A percentile compares a stretch with the other conserved stretches of the same genome.
Evolutionary conservation across 140 eudicot genomes (phyloP).

Genomic region (Ambrosia hybrid): DNA sequence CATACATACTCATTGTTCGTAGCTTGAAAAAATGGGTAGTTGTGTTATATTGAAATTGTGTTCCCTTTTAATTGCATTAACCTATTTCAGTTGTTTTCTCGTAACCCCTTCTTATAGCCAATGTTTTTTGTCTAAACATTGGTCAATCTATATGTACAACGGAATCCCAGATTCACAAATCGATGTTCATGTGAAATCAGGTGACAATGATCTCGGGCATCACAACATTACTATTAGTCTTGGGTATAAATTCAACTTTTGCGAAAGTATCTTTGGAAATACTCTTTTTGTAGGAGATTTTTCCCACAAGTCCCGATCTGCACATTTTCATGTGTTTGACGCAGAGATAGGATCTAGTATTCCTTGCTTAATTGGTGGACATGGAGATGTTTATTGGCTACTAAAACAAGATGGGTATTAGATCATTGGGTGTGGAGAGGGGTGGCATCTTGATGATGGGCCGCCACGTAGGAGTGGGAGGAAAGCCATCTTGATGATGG

Average conservation of each 20-base stretch:
- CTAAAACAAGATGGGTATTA: conserved; percentile 10
- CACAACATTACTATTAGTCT: not conserved
- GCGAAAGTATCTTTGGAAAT: not conserved
- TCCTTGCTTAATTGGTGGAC: not conserved
- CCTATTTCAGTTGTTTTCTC: not conserved
- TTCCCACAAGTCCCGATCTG: not conserved
- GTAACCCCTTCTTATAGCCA: not conserved
- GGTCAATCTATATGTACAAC: not conserved
- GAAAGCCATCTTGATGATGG: too few relatives aligned
- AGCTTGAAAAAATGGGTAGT: not conserved
- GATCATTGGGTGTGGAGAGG: too few relatives aligned
- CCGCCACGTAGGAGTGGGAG: too few relatives aligned
- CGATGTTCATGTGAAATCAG: not conserved
- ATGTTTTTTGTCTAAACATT: not conserved
- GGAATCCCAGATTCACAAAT: conserved; percentile 14
- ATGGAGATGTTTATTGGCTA: not conserved
- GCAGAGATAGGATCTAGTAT: not conserved
- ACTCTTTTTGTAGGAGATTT: conserved; percentile 14
- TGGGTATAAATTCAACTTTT: conserved; percentile 7
- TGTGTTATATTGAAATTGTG: not conserved
- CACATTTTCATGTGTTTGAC: conserved; percentile 15
- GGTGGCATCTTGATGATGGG: too few relatives aligned
- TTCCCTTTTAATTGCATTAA: not conserved
- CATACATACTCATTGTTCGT: not conserved
- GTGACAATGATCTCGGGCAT: conserved; percentile 13